A percentile compares a stretch with the other conserved stretches of the same genome.
These are phyloP conservation scores for Claviceps cyperi DNA, from an alignment of 2,329 filamentous ascomycete genomes.

Conservation along the genomic window DNA sequence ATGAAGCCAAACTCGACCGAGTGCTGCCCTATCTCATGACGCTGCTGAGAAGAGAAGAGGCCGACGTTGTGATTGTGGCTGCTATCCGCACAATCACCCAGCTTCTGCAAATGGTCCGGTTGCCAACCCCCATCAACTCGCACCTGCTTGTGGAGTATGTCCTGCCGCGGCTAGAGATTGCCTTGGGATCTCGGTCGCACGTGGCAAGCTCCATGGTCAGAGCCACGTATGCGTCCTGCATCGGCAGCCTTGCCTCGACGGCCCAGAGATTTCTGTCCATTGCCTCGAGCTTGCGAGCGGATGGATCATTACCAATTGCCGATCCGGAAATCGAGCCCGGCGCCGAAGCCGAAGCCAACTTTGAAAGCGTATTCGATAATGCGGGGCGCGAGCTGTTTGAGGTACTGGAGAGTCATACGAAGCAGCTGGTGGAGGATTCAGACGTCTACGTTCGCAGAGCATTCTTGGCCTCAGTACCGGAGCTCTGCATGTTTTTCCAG, in stretches of 20 bases:
- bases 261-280: constrained; percentile 79
- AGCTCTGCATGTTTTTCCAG: constrained; percentile 88
- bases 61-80: constrained; percentile 72
- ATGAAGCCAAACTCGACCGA: constrained; percentile 89
- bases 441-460: constrained; percentile 79
- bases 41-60: constrained; percentile 59
- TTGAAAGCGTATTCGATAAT: constrained; percentile 75
- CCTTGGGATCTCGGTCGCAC: constrained; percentile 29
- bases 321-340: constrained; percentile 71
- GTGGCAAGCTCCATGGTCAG: constrained; percentile 55
- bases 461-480: constrained; percentile 81
- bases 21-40: constrained; percentile 82
- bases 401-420: constrained; percentile 77
- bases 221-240: constrained; percentile 82
- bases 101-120: constrained; percentile 69
- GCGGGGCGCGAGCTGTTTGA: constrained; percentile 71
- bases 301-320: constrained; percentile 62
- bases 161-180: constrained; percentile 45
- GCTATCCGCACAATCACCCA: constrained; percentile 80
- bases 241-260: constrained; percentile 76
- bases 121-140: constrained; percentile 68
- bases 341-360: constrained; percentile 49
- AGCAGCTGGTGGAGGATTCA: constrained; percentile 73
- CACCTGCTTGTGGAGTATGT: constrained; percentile 57
- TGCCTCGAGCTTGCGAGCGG: constrained; percentile 73